Percentiles rank a stretch among this genome's conserved stretches.
Evolutionary conservation across 176 grass and related monocot genomes (phyloP).

Genomic region (Pontederia crassipes): DNA sequence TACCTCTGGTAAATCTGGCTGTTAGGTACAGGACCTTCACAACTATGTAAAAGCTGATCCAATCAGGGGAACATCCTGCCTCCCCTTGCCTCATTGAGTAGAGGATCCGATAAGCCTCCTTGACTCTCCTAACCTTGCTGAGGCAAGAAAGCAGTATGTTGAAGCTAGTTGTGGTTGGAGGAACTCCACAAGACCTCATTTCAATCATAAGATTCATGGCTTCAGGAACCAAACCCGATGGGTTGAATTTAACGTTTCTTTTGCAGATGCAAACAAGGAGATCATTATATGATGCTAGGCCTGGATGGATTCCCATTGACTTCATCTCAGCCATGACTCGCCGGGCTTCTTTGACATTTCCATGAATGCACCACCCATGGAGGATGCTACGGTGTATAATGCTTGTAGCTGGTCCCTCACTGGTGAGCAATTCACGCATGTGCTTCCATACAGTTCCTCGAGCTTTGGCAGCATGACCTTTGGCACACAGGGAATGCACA

Average conservation of each 20-base stretch:
- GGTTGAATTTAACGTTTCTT: conserved; percentile 61
- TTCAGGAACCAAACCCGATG: conserved; percentile 50
- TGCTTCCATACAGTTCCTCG: conserved; percentile 53
- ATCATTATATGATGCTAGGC: conserved; percentile 41
- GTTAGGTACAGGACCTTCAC: conserved; percentile 54
- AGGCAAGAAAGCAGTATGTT: conserved; percentile 72
- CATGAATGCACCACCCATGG: conserved; percentile 53
- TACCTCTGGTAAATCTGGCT: conserved; percentile 45
- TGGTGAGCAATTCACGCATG: conserved; percentile 28
- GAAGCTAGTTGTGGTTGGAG: conserved; percentile 40
- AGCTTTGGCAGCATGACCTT: conserved; percentile 37
- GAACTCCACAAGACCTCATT: conserved; percentile 36
- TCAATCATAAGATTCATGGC: conserved; percentile 44
- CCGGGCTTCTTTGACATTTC: conserved; percentile 46
- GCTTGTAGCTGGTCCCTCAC: conserved; percentile 13
- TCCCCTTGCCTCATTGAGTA: conserved; percentile 50
- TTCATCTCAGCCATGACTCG: conserved; percentile 44
- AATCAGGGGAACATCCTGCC: conserved; percentile 45
- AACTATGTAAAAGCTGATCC: conserved; percentile 65
- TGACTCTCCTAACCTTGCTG: conserved; percentile 47
- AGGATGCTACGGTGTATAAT: conserved; percentile 40
- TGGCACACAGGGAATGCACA: conserved; percentile 47
- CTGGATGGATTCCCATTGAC: conserved; percentile 21
- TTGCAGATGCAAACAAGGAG: conserved; percentile 47
- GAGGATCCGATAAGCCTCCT: conserved; percentile 56